Conservation (phyloP, 768 basidiomycete genomes). For the Arthromyces matolae region DNA sequence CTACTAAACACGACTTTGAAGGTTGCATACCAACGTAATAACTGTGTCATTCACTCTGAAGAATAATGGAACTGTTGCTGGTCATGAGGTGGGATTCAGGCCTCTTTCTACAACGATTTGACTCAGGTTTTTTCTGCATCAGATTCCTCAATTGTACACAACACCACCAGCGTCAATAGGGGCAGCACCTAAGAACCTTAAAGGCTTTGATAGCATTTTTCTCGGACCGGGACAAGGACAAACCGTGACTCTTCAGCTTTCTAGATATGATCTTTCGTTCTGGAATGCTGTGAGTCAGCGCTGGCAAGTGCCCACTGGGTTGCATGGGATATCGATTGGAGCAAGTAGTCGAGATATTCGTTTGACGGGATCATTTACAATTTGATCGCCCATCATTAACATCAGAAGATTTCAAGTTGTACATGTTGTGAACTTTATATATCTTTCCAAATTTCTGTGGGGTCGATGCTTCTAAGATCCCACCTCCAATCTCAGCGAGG, state of each 20-base stretch:
- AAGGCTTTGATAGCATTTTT: conserved; percentile 53
- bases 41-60: conserved; percentile 48
- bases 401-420: conserved; percentile 13
- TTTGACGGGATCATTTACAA: conserved; percentile 37
- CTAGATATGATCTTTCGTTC: conserved; percentile 48
- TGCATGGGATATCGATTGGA: conserved; percentile 43
- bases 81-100: conserved; percentile 45
- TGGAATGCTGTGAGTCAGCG: conserved; percentile 52
- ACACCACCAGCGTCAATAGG: conserved; percentile 44
- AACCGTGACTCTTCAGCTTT: conserved; percentile 44
- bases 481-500: conserved; percentile 20
- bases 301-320: conserved; percentile 53
- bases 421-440: conserved; percentile 3
- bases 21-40: conserved; percentile 50
- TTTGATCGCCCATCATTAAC: conserved; percentile 20
- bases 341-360: conserved; percentile 49
- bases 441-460: neutral
- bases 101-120: neutral
- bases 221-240: conserved; percentile 41
- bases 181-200: conserved; percentile 47
- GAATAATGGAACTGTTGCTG: conserved; percentile 52
- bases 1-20: conserved; percentile 16
- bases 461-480: conserved; percentile 26
- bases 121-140: neutral
- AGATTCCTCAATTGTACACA: conserved; percentile 58